Base-by-base conservation (phyloP, 2,329 filamentous ascomycete species). In the Trichoderma sp. region DNA sequence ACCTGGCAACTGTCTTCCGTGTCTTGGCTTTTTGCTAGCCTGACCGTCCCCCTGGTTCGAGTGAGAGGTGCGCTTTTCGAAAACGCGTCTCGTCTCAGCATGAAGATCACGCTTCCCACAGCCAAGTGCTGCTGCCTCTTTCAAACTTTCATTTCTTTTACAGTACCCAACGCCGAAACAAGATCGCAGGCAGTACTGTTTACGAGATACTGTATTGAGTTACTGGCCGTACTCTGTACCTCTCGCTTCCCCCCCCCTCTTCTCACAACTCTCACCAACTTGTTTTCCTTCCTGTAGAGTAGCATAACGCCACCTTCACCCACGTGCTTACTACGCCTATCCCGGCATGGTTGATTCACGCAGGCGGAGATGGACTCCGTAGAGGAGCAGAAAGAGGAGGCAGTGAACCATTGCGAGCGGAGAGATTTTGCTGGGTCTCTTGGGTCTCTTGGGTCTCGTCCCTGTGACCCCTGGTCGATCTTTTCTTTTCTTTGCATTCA, bases 241-340 rank as follows among this genome's bases (percentile, higher is more conserved):
- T 39, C 17, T 17, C 36, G n/a, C 15, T 34, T 9, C 32, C 32
- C 32, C 39, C 32, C 39, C 32, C 20, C 39, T 69, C 47, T 50
- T 53, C 55, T 32, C 28, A n/a, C 57, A 13, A 4, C 15, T 20
- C 57, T 32, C 57, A 30, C 28, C 28, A 59, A n/a, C 9, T 32
- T 59, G 57, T 34, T 59, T n/a, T 58, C 47, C 43, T 39, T 39
- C 39, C 55, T 57, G 39, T 43, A 43, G 6, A 43, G 39, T 53
- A 71, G 62, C 30, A 68, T 30, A 63, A 71, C 70, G 70, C 70
- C 70, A 71, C 70, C 57, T 55, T 68, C 23, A 28, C 70, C 70
- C 70, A 71, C 70, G 70, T 71, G 70, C 70, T 36, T 61, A 61
- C 70, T 71, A 71, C 55, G 55, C 70, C 63, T 12, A 36, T 67